Evolutionary conservation across 371 early-diverging fungal genomes (phyloP).

Genomic region (Rhizopus microsporus): DNA sequence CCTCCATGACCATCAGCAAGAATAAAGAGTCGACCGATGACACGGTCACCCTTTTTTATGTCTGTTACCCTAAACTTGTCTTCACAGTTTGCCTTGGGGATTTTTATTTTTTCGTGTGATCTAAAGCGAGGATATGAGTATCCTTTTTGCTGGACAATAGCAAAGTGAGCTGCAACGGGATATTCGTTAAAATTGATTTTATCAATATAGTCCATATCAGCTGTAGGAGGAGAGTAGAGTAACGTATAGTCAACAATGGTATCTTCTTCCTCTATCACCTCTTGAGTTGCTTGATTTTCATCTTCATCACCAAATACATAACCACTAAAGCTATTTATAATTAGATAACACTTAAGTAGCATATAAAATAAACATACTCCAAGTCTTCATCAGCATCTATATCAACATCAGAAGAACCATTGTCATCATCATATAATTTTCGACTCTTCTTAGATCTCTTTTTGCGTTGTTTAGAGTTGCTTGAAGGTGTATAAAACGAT

Average conservation of each 20-base stretch:
- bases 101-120: conserved; percentile 55
- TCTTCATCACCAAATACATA: conserved; percentile 32
- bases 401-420: conserved; percentile 19
- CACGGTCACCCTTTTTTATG: conserved; percentile 26
- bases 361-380: conserved; percentile 26
- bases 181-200: conserved; percentile 42
- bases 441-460: conserved; percentile 12
- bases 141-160: conserved; percentile 64
- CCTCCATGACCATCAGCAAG: conserved; percentile 72
- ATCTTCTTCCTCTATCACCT: conserved; percentile 32
- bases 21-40: conserved; percentile 57
- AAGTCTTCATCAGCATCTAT: conserved; percentile 31
- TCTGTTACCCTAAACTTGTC: conserved; percentile 65
- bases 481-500: conserved; percentile 27
- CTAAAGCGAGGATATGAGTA: conserved; percentile 67
- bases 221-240: conserved; percentile 36
- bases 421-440: conserved; percentile 16
- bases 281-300: conserved; percentile 2
- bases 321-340: conserved; percentile 10
- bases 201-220: conserved; percentile 41
- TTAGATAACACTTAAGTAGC: not conserved
- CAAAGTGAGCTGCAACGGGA: conserved; percentile 53
- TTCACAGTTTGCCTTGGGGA: conserved; percentile 62
- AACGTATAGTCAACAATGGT: conserved; percentile 46
- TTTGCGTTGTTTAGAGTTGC: not conserved